Conservation (phyloP, 139 green algal species). For the Asterochloris erici region DNA sequence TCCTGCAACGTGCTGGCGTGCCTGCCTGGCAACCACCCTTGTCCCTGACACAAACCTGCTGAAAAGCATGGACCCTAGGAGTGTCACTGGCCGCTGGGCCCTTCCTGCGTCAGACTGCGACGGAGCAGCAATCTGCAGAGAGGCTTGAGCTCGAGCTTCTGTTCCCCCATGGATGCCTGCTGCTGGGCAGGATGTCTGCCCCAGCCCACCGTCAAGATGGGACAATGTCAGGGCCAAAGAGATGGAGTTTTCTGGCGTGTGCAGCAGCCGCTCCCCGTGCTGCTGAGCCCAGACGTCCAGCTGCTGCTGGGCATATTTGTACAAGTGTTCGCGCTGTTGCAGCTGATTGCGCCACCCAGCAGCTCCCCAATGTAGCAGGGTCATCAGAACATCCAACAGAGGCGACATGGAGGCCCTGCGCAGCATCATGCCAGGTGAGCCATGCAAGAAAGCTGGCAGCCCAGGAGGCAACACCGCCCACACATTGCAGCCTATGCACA, state of each 20-base stretch:
- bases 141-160: neutral
- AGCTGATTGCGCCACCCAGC: conserved; percentile 57
- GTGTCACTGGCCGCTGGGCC: conserved; percentile 27
- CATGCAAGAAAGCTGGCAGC: neutral
- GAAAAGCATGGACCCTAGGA: conserved; percentile 86
- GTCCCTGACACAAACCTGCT: conserved; percentile 75
- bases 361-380: conserved; percentile 84
- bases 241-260: conserved; percentile 88
- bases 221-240: conserved; percentile 81
- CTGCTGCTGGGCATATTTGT: conserved; percentile 9
- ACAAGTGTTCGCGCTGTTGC: conserved; percentile 64
- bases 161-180: too few relatives aligned
- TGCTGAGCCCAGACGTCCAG: conserved; percentile 42
- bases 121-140: neutral
- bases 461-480: neutral
- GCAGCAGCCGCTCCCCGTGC: conserved; percentile 68
- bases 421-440: neutral
- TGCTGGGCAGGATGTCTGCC: neutral
- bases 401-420: conserved; percentile 64
- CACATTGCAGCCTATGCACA: too few relatives aligned
- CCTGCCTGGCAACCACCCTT: conserved; percentile 62
- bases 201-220: neutral
- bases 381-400: conserved; percentile 90
- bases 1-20: conserved; percentile 62
- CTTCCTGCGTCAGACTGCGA: neutral